Conservation (phyloP, 208 protist genomes). For the Porcisia deanei region DNA sequence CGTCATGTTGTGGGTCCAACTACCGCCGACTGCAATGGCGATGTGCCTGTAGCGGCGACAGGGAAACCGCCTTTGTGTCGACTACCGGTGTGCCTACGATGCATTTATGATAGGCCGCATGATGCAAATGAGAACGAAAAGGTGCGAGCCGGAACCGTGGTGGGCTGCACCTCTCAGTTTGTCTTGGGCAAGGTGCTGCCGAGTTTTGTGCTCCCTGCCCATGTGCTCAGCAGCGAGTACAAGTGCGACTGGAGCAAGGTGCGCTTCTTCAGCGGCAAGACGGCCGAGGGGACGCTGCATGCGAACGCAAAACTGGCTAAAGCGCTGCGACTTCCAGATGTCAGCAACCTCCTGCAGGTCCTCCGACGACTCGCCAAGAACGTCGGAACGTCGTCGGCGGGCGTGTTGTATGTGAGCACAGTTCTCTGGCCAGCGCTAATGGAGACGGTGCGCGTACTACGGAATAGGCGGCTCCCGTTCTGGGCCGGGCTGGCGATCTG, state of each 20-base stretch:
- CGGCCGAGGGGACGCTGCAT: slow-evolving; percentile 35
- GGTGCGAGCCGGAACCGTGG: background rate
- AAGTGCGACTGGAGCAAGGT: slow-evolving; percentile 38
- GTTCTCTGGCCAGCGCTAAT: slow-evolving; percentile 28
- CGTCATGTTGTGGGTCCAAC: background rate
- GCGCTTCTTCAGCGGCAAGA: slow-evolving; percentile 19
- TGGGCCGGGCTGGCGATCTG: slow-evolving; percentile 70
- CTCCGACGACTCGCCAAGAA: slow-evolving; percentile 38
- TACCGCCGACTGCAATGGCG: background rate
- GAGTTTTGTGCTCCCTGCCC: slow-evolving; percentile 28
- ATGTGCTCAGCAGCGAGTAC: slow-evolving; percentile 25
- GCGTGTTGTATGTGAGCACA: slow-evolving; percentile 12
- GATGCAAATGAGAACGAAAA: background rate
- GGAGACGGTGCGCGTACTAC: slow-evolving; percentile 33
- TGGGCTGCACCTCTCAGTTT: slow-evolving; percentile 23
- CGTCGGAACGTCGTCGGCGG: slow-evolving; percentile 16
- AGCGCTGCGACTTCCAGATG: slow-evolving; percentile 28
- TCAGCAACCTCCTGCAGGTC: slow-evolving; percentile 35
- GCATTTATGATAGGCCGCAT: background rate
- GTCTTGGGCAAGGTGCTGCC: slow-evolving; percentile 28
- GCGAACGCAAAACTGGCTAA: slow-evolving; percentile 45
- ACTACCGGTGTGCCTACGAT: background rate
- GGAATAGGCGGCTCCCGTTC: slow-evolving; percentile 41
- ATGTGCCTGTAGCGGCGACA: background rate
- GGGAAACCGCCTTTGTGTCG: background rate